Conservation (phyloP, 2,329 filamentous ascomycete species). For the Chlorencoelia australis region DNA sequence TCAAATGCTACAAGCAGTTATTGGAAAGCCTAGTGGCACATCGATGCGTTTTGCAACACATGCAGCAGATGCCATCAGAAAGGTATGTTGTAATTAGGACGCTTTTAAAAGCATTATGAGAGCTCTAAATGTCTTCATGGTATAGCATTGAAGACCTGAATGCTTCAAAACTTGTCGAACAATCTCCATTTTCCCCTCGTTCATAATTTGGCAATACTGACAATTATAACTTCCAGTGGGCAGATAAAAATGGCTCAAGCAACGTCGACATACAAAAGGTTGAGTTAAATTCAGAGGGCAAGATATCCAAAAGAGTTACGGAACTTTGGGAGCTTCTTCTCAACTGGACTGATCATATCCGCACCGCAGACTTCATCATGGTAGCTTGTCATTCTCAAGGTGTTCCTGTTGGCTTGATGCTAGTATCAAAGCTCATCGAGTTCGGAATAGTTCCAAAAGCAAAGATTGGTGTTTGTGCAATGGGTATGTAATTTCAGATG, state of each 20-base stretch:
- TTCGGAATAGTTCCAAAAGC: constrained; percentile 71
- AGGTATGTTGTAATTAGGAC: too few relatives aligned
- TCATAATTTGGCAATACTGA: too few relatives aligned
- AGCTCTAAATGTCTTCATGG: too few relatives aligned
- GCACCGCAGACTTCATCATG: constrained; percentile 77
- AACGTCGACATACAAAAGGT: constrained; percentile 87
- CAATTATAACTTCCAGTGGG: too few relatives aligned
- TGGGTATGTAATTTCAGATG: constrained; percentile 35
- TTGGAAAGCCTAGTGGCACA: constrained; percentile 91
- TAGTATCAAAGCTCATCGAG: constrained; percentile 85
- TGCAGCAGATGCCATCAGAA: constrained; percentile 71
- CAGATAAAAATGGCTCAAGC: constrained; percentile 58
- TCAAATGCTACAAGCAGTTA: constrained; percentile 73
- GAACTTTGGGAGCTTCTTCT: constrained; percentile 89
- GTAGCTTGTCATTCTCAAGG: constrained; percentile 95
- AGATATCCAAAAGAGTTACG: constrained; percentile 79
- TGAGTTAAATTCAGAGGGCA: constrained; percentile 87
- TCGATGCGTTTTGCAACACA: constrained; percentile 88
- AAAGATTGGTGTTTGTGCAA: constrained; percentile 76
- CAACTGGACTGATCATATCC: constrained; percentile 89
- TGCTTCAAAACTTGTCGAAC: too few relatives aligned
- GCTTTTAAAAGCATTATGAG: too few relatives aligned
- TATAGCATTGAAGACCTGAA: too few relatives aligned
- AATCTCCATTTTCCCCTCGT: too few relatives aligned
- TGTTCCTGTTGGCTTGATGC: constrained; percentile 85